A percentile compares a stretch with the other conserved stretches of the same genome.
These are phyloP conservation scores for Cornus kousa DNA, from an alignment of 148 eudicot species.

Conservation along the genomic window DNA sequence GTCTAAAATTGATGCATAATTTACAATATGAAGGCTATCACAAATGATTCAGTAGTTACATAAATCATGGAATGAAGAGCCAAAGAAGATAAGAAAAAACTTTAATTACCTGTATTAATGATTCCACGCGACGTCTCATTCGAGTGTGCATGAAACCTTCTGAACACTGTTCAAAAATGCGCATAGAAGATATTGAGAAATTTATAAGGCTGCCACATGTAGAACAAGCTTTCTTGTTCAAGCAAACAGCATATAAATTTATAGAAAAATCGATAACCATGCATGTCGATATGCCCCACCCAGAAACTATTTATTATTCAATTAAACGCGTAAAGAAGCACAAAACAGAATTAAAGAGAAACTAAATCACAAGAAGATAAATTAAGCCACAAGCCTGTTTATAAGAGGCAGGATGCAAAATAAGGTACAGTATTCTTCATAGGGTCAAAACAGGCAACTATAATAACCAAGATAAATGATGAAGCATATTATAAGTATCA, in stretches of 20 bases:
- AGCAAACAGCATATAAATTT: not conserved
- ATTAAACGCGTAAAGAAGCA: not conserved
- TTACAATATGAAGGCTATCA: not conserved
- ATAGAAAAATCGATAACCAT: not conserved
- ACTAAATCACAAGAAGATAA: not conserved
- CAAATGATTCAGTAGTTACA: not conserved
- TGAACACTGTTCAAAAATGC: constrained; percentile 63
- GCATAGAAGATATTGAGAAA: not conserved
- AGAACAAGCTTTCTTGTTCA: not conserved
- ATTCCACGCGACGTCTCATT: constrained; percentile 97
- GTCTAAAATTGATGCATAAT: not conserved
- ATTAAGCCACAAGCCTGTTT: not conserved
- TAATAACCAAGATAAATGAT: not conserved
- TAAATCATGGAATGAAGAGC: not conserved
- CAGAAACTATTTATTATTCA: too few species aligned
- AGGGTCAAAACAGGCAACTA: not conserved
- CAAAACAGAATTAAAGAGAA: not conserved
- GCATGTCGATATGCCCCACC: not conserved
- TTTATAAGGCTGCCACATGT: not conserved
- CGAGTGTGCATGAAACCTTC: constrained; percentile 99
- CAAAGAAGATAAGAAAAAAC: constrained; percentile 15
- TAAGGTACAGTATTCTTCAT: not conserved
- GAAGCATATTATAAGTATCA: not conserved
- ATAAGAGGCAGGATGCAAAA: too few species aligned
- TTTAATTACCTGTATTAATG: constrained; percentile 74